Percentiles rank a stretch among this genome's conserved stretches.
phyloP scores from a whole-genome alignment of 257 asterid species.

The Avicennia marina region DNA sequence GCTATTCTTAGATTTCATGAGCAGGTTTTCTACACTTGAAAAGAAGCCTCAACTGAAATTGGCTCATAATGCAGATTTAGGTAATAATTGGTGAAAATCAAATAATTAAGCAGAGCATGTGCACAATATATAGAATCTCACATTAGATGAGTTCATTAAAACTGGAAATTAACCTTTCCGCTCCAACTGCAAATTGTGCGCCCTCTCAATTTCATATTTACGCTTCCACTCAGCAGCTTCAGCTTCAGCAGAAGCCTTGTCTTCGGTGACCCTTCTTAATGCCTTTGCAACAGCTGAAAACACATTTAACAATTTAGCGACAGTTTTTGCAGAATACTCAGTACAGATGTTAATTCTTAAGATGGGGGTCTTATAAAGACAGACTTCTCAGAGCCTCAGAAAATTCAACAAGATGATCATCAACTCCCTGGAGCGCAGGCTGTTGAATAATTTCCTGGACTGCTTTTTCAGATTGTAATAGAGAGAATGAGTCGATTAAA shows the following conservation, averaged over 20 bases:
- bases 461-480: constrained; percentile 37
- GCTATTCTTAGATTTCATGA: too few relatives aligned
- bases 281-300: constrained; percentile 78
- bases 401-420: constrained; percentile 61
- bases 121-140: too few relatives aligned
- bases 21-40: too few relatives aligned
- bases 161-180: constrained; percentile 42
- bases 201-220: constrained; percentile 72
- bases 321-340: too few relatives aligned
- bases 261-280: constrained; percentile 64
- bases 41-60: too few relatives aligned
- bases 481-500: constrained; percentile 32
- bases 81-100: too few relatives aligned
- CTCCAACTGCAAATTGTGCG: constrained; percentile 58
- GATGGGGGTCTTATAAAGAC: background rate
- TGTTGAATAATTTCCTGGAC: constrained; percentile 45
- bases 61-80: too few relatives aligned
- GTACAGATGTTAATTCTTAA: too few relatives aligned
- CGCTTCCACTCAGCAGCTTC: constrained; percentile 98
- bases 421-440: constrained; percentile 51
- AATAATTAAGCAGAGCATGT: too few relatives aligned
- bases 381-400: constrained; percentile 64
- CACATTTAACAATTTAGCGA: too few relatives aligned
- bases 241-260: constrained; percentile 86
- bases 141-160: background rate